Base-by-base conservation (phyloP, 768 basidiomycete genomes). In the Paxillus rubicundulus region DNA sequence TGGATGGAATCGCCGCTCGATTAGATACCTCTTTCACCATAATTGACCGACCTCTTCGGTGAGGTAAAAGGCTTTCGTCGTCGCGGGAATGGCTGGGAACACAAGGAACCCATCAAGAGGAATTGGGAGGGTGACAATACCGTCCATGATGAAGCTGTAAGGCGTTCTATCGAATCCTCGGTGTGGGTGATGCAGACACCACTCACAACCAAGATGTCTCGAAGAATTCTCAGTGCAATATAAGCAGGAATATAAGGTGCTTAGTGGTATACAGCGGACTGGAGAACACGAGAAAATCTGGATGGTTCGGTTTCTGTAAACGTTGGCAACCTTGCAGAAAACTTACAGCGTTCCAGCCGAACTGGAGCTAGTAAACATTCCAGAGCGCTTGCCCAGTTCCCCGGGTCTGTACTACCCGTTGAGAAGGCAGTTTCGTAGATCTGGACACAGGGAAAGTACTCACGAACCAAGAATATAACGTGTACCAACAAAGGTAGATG, bases 401-500 rank as follows among this genome's bases (percentile, higher is more conserved):
- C 71, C 70, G 3, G 79, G 74, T 61, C 80, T 86, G 65, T 87
- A 87, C 87, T 86, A 88, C 14, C 84, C 84, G 40, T 10, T 41
- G 24, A 41, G 52, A 30, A 20, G 51, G 30, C 9, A 40, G 17
- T 44, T 28, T 51, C 13, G 7, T 18, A 40, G n/a, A 17, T 18
- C 24, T 0, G 17, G 28, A 33, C 18, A 45, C 43, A 53, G 20
- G 17, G 10, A 43, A 5, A 41, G 18, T 2, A 76, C 82, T 52
- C 60, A 86, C 85, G 83, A 83, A 56, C 87, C 85, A 16, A 88
- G 80, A 56, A 87, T 73, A 60, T 85, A 86, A 57, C 86, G 85
- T 14, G 84, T 82, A 33, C 87, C 87, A 24, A 85, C 85, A 64
- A 89, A 90, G 2, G 86, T 89, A 8, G 86, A 87, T 0, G 86